Evolutionary conservation across 2,329 filamentous ascomycete species (phyloP), one percentile per base, ranked within the genome.

Genomic region (Allantophomopsis lycopodina): DNA sequence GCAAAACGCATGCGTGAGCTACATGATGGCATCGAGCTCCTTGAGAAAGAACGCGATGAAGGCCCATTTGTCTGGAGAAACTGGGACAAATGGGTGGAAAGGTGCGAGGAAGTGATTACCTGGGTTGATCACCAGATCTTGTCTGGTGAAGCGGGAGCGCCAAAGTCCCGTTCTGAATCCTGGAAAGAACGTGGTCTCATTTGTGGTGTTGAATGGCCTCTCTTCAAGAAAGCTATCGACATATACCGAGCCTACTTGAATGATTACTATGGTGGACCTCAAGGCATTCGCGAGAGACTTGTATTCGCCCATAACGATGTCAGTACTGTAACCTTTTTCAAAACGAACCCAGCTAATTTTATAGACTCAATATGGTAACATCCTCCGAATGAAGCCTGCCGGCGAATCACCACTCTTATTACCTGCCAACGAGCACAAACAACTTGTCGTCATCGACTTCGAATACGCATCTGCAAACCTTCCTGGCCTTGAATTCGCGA

Each of bases 251-350:
- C 65, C 15, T 82, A 80, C 67, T 62, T 96, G n/a, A 63, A 79
- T 39, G 68, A 72, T 32, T 72, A 76, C 50, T 91, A 88, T 57
- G 82, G 81, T 32, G 77, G 77, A 2, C 55, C 65, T 4, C 62
- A 73, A 28, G 73, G 71, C 37, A 68, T 96, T 41, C 80, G 80
- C 39, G 72, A 83, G 36, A 71, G 76, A 40, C 71, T 98, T 10
- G 78, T 95, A 0, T 98, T 98, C 66, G 85, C 87, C n/a, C 91
- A 98, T 58, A 95, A 94, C 53, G 91, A 98, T 69, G 87, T 93
- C 61, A 65, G 81, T 61, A 7, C 18, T 35, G 3, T 2, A 17
- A 17, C n/a, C 13, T 8, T 10, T 28, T 8, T 28, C 23, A 12
- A 28, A 8, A 10, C 8, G 23, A 28, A 28, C 23, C 11, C 11